Evolutionary conservation across 1,284 basidiomycete species (phyloP), one percentile per base, ranked within the genome.

Genomic region (Pascua guehoae): DNA sequence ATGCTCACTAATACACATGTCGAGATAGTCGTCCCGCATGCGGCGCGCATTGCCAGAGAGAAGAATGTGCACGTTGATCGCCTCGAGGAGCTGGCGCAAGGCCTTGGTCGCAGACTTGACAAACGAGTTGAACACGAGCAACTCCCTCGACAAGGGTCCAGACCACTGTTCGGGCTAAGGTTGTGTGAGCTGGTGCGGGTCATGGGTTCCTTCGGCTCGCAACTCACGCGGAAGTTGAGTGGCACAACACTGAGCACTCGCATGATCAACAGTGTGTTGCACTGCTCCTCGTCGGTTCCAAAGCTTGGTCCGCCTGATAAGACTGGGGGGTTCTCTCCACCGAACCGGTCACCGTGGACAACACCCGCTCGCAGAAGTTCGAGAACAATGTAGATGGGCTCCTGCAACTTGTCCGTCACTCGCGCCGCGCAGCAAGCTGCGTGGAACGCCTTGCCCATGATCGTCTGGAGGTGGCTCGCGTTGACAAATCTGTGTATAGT

Each of bases 61-160:
- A 40, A 99, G 81, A 84, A 98, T 88, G 78, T 95, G 94, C 65
- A 95, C 79, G 61, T 89, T 87, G 52, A 91, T 88, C 64, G 93
- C 88, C 78, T 99, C 96, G 56, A 96, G 80, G 62, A 98, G 81
- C 55, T 88, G 89, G 57, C 96, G 86, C 67, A 98, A 82, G 32
- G 92, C 88, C 61, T 94, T 87, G 54, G 90, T 88, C 60, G 98
- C 82, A 41, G 90, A 87, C 58, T 90, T 87, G 66, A 95, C 86
- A 74, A 98, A 98, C 47, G 92, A 93, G 81, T 98, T 98, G 85
- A 98, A 99, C 52, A 96, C 93, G 50, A 99, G 82, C 62, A 99
- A 80, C 78, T 98, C 96, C 54, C 95, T 86, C 65, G 93, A 97
- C 54, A 98, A 80, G 46, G 95, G 95, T 32, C 95, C 95, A 37